Base-by-base conservation (phyloP, 768 basidiomycete genomes). In the Suillus tomentosus region DNA sequence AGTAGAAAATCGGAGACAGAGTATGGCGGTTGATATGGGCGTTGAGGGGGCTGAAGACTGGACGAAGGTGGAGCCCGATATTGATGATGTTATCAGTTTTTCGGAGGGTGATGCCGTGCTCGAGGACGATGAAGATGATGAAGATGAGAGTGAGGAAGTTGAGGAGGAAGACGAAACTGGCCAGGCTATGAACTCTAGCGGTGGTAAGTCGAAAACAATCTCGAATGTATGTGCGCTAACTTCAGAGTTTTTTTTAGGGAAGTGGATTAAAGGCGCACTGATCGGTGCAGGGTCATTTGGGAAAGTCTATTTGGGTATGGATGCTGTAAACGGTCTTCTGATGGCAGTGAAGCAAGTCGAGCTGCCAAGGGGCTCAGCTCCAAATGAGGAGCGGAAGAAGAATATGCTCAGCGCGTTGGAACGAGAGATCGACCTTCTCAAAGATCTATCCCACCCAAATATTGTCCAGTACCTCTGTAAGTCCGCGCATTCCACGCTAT, bases 281-380 rank as follows among this genome's bases (percentile, higher is more conserved):
- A 96, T 97, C 67, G 95, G 96, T 66, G 91, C 94, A 53, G 95
- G 94, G 4, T 96, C 95, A 0, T 96, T 96, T 71, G 95, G 95
- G 60, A 94, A 94, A 72, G 95, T 97, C 45, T 97, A 94, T 76
- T 87, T 97, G 11, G 95, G 94, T 40, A 95, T 97, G 94, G 95
- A 96, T 76, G 92, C 94, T 1, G 84, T 91, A 22, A 91, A 84
- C 58, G 95, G 95, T 31, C 79, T 95, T 24, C 82, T 98, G 66
- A 97, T 98, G 95, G 95, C 95, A 45, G 95, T 98, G 67, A 98
- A 98, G 79, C 95, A 98, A 82, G 95, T 98, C 51, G 93, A 96
- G 71, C 84, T 98, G 36, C 92, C 94, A 0, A 90, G 88, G 3
- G 89, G 93, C 19, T 87, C 88, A 14, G 88, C 87, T 10, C 87